These are phyloP conservation scores for Psilocybe sp. DNA, from an alignment of 768 basidiomycete species.

Conservation along the genomic window DNA sequence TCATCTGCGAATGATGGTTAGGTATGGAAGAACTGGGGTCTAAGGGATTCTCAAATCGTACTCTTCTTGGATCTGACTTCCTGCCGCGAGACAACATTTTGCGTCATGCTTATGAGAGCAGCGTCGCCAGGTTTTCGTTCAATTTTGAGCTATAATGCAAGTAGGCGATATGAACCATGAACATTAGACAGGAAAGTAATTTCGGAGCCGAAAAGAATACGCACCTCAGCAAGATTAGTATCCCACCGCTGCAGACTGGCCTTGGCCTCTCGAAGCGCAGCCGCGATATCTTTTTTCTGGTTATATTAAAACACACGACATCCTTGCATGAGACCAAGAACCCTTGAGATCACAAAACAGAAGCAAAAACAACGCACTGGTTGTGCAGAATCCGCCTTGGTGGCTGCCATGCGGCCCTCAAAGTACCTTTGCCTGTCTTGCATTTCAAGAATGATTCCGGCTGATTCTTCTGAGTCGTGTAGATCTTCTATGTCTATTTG, in stretches of 20 bases:
- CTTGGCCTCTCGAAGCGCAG: slow-evolving; percentile 46
- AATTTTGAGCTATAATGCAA: slow-evolving; percentile 51
- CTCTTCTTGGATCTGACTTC: slow-evolving; percentile 67
- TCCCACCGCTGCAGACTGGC: slow-evolving; percentile 56
- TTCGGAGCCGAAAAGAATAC: slow-evolving; percentile 7
- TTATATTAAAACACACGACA: neutral
- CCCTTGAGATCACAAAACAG: neutral
- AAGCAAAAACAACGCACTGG: slow-evolving; percentile 17
- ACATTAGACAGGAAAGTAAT: neutral
- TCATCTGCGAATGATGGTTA: slow-evolving; percentile 48
- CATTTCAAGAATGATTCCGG: slow-evolving; percentile 83
- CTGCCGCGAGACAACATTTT: slow-evolving; percentile 71
- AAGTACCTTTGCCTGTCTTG: slow-evolving; percentile 82
- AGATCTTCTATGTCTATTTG: slow-evolving; percentile 87
- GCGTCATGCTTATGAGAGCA: slow-evolving; percentile 72
- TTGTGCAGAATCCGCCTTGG: slow-evolving; percentile 26
- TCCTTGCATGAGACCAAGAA: neutral
- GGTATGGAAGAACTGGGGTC: neutral
- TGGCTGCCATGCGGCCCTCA: slow-evolving; percentile 54
- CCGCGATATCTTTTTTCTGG: slow-evolving; percentile 45
- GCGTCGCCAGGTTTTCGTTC: slow-evolving; percentile 67
- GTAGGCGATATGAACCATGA: neutral
- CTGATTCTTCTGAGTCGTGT: slow-evolving; percentile 59
- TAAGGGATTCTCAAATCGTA: slow-evolving; percentile 27
- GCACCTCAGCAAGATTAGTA: slow-evolving; percentile 52